Conservation (phyloP, 2,329 filamentous ascomycete species). For the Aspergillus latus region DNA sequence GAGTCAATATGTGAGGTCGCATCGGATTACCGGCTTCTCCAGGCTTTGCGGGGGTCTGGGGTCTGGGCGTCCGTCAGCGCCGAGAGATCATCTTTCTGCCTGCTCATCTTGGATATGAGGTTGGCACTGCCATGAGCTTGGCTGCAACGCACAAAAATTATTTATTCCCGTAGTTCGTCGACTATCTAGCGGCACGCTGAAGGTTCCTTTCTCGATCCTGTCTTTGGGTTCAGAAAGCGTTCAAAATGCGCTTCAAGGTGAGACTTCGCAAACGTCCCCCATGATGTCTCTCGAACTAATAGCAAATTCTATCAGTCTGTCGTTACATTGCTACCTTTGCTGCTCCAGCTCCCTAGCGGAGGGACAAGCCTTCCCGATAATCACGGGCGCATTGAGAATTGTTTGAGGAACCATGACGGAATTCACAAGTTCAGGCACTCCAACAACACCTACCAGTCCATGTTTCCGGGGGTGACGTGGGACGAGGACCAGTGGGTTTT, state of each 20-base stretch:
- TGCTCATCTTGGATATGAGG: constrained; percentile 16
- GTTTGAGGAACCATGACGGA: not conserved
- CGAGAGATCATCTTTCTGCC: constrained; percentile 15
- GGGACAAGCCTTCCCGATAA: not conserved
- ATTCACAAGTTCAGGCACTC: constrained; percentile 15
- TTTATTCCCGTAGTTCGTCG: not conserved
- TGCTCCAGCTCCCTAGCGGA: constrained; percentile 10
- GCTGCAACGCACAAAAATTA: not conserved
- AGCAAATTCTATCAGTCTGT: constrained; percentile 8
- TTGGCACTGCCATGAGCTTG: constrained; percentile 6
- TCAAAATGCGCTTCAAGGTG: constrained; percentile 21
- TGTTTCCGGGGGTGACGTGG: constrained; percentile 57
- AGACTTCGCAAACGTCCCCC: not conserved
- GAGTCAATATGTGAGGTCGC: not conserved
- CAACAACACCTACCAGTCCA: constrained; percentile 47
- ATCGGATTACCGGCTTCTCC: not conserved
- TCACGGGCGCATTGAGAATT: constrained; percentile 20
- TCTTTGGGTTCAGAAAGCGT: not conserved
- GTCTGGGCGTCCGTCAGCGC: constrained; percentile 12
- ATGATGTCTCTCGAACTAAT: not conserved
- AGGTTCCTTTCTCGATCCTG: not conserved
- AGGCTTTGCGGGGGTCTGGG: constrained; percentile 3
- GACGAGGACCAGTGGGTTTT: constrained; percentile 59
- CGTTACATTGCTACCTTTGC: constrained; percentile 10
- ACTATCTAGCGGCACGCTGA: not conserved